Percentiles rank a stretch among this genome's conserved stretches.
Conservation (phyloP, 371 early-diverging fungal genomes). For the Apophysomyces variabilis region DNA sequence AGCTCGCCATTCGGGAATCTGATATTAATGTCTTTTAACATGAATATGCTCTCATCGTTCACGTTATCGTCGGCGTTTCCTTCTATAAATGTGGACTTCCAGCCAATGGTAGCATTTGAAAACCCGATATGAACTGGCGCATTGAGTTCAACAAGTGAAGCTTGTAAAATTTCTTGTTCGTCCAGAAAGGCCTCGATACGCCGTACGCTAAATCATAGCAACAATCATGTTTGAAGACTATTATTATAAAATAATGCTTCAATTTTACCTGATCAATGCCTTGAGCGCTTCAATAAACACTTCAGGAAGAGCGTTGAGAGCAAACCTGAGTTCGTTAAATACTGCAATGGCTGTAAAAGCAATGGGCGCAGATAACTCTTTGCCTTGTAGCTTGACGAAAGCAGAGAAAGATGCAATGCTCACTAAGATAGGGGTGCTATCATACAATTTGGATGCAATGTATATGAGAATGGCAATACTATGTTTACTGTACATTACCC, state of each 20-base stretch:
- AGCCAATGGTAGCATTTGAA: slow-evolving; percentile 51
- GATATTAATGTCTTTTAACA: slow-evolving; percentile 49
- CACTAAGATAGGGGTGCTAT: slow-evolving; percentile 59
- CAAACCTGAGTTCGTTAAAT: slow-evolving; percentile 59
- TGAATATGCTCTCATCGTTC: slow-evolving; percentile 41
- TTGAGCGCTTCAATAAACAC: slow-evolving; percentile 51
- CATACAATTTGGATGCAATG: background rate
- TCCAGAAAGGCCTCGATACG: slow-evolving; percentile 77
- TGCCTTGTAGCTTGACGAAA: slow-evolving; percentile 61
- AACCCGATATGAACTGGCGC: slow-evolving; percentile 53
- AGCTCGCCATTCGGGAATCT: slow-evolving; percentile 63
- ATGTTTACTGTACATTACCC: slow-evolving; percentile 27
- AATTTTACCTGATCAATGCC: slow-evolving; percentile 39
- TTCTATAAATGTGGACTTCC: slow-evolving; percentile 20
- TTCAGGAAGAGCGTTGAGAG: slow-evolving; percentile 63
- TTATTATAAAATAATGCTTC: background rate
- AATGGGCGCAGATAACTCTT: slow-evolving; percentile 61
- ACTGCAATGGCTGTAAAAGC: slow-evolving; percentile 68
- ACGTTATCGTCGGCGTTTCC: slow-evolving; percentile 22
- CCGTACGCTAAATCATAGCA: slow-evolving; percentile 30
- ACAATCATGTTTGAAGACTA: background rate
- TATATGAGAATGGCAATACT: background rate
- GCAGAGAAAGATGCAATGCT: slow-evolving; percentile 59
- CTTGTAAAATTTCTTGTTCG: slow-evolving; percentile 70
- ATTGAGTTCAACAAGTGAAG: slow-evolving; percentile 38